Evolutionary conservation across 2,329 filamentous ascomycete species (phyloP).

Genomic region (Nemania abortiva): DNA sequence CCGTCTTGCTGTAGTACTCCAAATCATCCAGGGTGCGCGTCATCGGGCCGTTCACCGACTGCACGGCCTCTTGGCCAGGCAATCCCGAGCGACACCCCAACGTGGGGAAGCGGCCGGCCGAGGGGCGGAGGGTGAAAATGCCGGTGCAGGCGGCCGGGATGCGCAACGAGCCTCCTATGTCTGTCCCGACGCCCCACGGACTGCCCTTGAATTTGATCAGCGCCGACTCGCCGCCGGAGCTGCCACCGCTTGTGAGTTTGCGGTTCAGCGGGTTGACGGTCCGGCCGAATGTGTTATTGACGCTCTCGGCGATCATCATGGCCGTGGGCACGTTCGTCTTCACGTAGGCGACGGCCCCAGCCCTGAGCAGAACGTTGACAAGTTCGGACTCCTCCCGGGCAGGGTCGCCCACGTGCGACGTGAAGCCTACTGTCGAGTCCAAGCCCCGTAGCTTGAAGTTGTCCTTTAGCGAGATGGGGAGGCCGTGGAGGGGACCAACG

Average conservation of each 20-base stretch:
- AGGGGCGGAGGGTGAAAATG: slow-evolving; percentile 52
- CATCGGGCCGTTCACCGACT: slow-evolving; percentile 74
- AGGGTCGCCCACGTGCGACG: slow-evolving; percentile 70
- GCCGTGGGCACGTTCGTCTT: slow-evolving; percentile 71
- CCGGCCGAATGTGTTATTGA: slow-evolving; percentile 74
- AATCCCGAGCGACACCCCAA: slow-evolving; percentile 66
- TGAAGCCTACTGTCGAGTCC: slow-evolving; percentile 73
- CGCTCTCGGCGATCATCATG: slow-evolving; percentile 76
- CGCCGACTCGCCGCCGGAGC: slow-evolving; percentile 75
- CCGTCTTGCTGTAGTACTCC: slow-evolving; percentile 63
- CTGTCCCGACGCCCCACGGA: slow-evolving; percentile 62
- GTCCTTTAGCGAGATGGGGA: slow-evolving; percentile 77
- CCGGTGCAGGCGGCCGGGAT: slow-evolving; percentile 52
- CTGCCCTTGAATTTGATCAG: slow-evolving; percentile 70
- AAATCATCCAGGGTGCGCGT: slow-evolving; percentile 67
- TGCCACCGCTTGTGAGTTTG: slow-evolving; percentile 71
- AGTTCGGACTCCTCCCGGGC: slow-evolving; percentile 58
- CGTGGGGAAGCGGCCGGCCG: slow-evolving; percentile 70
- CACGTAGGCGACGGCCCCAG: slow-evolving; percentile 67
- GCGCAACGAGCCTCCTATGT: slow-evolving; percentile 52
- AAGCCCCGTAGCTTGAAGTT: slow-evolving; percentile 73
- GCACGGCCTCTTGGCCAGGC: slow-evolving; percentile 73
- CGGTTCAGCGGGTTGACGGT: slow-evolving; percentile 73
- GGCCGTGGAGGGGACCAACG: slow-evolving; percentile 73
- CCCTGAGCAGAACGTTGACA: slow-evolving; percentile 56